phyloP scores from a whole-genome alignment of 129 eudicot species.

The Heracleum sosnowskyi region DNA sequence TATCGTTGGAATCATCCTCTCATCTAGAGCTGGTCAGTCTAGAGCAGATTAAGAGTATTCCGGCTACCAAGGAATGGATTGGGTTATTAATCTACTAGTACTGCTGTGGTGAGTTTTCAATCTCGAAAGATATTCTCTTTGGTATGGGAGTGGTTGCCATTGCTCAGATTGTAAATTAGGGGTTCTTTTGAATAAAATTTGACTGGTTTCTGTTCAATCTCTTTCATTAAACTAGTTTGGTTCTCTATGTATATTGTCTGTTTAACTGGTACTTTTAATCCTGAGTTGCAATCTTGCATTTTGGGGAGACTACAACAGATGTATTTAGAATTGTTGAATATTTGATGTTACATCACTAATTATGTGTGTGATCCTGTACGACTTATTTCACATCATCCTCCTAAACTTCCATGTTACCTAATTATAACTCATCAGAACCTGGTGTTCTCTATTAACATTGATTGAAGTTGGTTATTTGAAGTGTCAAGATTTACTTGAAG shows the following conservation, averaged over 20 bases:
- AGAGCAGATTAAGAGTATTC: conserved; percentile 57
- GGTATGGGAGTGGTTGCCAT: background rate
- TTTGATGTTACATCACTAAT: background rate
- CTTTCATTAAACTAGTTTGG: background rate
- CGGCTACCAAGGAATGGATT: background rate
- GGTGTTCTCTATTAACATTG: no score
- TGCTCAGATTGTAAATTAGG: background rate
- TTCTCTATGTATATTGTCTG: background rate
- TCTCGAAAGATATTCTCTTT: background rate
- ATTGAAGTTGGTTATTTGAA: no score
- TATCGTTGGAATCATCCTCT: conserved; percentile 81
- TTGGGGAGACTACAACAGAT: conserved; percentile 69
- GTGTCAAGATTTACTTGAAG: no score
- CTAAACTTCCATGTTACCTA: no score
- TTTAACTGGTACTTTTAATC: background rate
- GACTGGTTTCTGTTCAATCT: background rate
- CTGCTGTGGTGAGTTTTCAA: conserved; percentile 49
- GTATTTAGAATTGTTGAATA: background rate
- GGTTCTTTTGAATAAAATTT: background rate
- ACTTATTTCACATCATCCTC: no score
- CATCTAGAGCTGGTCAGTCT: conserved; percentile 93
- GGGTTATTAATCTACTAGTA: background rate
- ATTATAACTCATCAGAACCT: no score
- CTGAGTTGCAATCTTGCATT: background rate
- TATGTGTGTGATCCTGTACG: background rate